Conservation (phyloP, 805 yeast genomes). For the Starmerella davenportii region DNA sequence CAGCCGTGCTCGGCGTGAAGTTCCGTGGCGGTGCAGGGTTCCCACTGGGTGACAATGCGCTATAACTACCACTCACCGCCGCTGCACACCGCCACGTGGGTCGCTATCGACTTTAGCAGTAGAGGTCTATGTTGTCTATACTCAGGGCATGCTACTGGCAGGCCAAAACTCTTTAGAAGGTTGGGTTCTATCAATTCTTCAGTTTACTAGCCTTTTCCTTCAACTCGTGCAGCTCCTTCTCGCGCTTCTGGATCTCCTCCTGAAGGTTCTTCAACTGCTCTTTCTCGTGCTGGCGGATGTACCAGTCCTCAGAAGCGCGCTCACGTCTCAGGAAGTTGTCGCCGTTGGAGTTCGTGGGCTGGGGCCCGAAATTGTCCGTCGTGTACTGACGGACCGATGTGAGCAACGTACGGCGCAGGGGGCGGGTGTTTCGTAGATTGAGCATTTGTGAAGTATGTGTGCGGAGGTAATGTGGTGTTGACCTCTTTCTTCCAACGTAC, state of each 20-base stretch:
- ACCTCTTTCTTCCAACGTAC: no score
- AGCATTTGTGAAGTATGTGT: conserved; percentile 2
- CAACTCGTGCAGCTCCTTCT: conserved; percentile 18
- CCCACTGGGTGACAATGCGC: no score
- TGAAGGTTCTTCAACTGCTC: conserved; percentile 53
- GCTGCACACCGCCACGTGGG: no score
- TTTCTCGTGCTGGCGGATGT: conserved; percentile 74
- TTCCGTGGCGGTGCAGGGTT: no score
- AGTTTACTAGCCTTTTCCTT: conserved; percentile 17
- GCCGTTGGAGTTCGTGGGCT: conserved; percentile 21
- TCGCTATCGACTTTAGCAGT: no score
- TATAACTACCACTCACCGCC: no score
- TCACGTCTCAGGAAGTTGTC: conserved; percentile 75
- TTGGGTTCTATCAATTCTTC: neutral
- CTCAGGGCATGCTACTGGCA: no score
- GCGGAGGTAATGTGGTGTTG: no score
- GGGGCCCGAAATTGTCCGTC: conserved; percentile 5
- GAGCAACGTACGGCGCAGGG: conserved; percentile 4
- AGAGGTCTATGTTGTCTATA: no score
- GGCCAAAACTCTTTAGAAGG: no score
- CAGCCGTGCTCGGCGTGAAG: no score
- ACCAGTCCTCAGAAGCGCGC: conserved; percentile 77
- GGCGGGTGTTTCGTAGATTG: conserved; percentile 7
- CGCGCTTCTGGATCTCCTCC: conserved; percentile 19
- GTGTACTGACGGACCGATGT: conserved; percentile 13